Evolutionary conservation across 2,329 filamentous ascomycete genomes (phyloP), one percentile per base, ranked within the genome.

Genomic region (Daldinia eschscholtzii): DNA sequence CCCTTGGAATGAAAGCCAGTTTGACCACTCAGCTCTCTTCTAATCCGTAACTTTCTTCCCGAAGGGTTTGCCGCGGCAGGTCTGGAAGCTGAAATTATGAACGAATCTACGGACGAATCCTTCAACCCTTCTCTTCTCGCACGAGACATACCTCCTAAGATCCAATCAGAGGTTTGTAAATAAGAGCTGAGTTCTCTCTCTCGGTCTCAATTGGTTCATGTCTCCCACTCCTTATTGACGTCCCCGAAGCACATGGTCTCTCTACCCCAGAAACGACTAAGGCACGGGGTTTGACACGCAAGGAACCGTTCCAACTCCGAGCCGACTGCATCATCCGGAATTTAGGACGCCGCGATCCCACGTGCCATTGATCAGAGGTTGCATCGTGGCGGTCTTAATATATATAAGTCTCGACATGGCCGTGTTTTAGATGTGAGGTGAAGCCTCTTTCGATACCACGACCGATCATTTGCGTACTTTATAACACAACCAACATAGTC

Each of bases 21-120:
- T 58, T 48, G 37, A 23, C 61, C 65, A 70, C 60, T 70, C 61
- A 58, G 57, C 37, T 63, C 53, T 35, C 46, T 23, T 55, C 30
- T 57, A 63, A 48, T 58, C 5, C 33, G 57, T 28, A 23, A 35
- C 42, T 18, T 41, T 6, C 53, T 37, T 37, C 53, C 20, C 23
- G 33, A 37, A 28, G 26, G 39, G 23, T 26, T 48, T 55, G 23
- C 18, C 20, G 35, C n/a, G 46, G 35, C 26, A 30, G 26, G 15
- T 52, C 2, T 50, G 15, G 23, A 48, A 48, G 44, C 44, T 48
- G 13, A 6, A 28, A 28, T 4, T 48, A 20, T 28, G 26, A 20
- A 28, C 5, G 23, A 48, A 28, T 13, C 23, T 12, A 28, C 26
- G 26, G 23, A 28, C 23, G 44, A 48, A 15, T 20, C 20, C 53